Base-by-base conservation (phyloP, 1,139 yeast species). In the Suhomyces kunorum region DNA sequence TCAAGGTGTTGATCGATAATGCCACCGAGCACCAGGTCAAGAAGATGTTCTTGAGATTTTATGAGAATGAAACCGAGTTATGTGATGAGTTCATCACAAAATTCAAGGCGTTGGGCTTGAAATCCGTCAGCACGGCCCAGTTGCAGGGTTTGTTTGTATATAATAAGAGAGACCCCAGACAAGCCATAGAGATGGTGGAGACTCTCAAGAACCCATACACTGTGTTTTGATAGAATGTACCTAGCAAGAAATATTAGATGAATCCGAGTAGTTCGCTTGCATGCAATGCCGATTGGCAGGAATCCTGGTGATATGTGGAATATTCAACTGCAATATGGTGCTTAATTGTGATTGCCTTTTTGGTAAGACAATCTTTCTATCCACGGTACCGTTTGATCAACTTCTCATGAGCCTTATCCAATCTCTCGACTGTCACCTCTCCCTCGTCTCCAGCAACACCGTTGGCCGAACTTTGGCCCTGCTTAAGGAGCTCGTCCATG, bases 121-220 rank as follows among this genome's bases (percentile, higher is more conserved):
- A 81, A 2, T 57, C 63, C 40, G 81, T 92, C 22, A 86, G 95
- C 54, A 89, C 98, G 0, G 99, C 99, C 1, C 96, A 87, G 58
- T 71, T 92, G 46, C 98, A 92, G 61, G 99, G 98, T 1, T 73
- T 92, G 43, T 92, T 92, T 71, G 97, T 92, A 8, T 88, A 87
- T 68, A 87, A 88, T 65, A 92, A 92, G 63, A 77, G 86, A 46
- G 83, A 83, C 48, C 96, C 98, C 0, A 74, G 75, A 31, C 78
- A 78, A 11, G 96, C 98, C 1, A 68, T 90, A 30, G 69, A 68
- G 8, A 84, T 84, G 83, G 77, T 86, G 12, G 71, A 62, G 34
- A 59, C 69, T 3, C 61, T 71, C 46, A 60, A 55, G 36, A 51
- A 61, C 39, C 71, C 73, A 11, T 56, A 64, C 43, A 52, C 56